Base-by-base conservation (phyloP, 345 rosid genomes). In the Sisymbrium altissimum region DNA sequence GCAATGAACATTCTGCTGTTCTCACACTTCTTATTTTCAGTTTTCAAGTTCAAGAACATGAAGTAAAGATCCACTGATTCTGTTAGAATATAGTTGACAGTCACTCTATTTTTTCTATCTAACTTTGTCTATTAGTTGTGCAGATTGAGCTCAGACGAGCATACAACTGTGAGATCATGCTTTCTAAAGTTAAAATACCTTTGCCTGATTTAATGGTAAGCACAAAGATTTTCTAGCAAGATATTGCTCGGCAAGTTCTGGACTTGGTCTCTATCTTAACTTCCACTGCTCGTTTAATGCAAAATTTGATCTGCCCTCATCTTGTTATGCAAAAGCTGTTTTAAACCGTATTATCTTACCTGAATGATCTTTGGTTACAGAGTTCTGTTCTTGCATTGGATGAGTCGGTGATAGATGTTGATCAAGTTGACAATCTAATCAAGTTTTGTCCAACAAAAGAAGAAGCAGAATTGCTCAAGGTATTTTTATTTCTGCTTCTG, bases 401-500 rank as follows among this genome's bases (percentile, higher is more conserved):
- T 75, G 89, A 87, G 79, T 81, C 91, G 40, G 84, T 82, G 70
- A 76, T 87, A 80, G 95, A 88, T 81, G 79, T 80, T 78, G 95
- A 91, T 81, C 97, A 91, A 78, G 86, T 91, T 57, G 97, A 91
- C 70, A 91, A 84, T 75, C 85, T 91, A 62, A 85, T 91, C 29
- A 91, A 88, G 76, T 88, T 91, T 75, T 88, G 89, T 81, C 97
- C 97, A 54, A 88, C 97, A 44, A 88, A 87, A 83, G 97, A 91
- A 79, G 97, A 91, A 81, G 56, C 71, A 72, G 97, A 91, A 80
- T 50, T 86, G 72, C 83, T 91, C 49, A 86, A 85, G 91, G 97
- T 91, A 71, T 41, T 48, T 64, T 61, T 18, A 30, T 49, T 38
- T 65, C 18, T 53, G 66, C 36, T 69, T 76, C 63, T 77, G 14